Conservation (phyloP, 352 stramenopile species). For the Globisporangium takayamanum region DNA sequence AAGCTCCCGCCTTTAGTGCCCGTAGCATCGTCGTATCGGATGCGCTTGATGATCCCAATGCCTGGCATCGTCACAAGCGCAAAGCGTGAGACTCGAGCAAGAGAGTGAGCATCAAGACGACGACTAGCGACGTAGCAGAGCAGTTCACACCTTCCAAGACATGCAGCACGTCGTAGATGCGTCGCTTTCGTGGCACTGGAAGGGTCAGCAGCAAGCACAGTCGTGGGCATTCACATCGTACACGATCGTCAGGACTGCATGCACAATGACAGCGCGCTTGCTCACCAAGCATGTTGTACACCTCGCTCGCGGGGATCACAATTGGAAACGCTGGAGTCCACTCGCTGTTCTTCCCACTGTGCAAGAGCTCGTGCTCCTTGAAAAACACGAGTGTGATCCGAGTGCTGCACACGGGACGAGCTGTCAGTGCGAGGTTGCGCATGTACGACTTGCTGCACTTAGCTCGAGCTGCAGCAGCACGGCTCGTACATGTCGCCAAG, state of each 20-base stretch:
- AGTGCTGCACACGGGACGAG: constrained; percentile 23
- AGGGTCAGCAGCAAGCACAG: not conserved
- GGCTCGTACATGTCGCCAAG: constrained; percentile 42
- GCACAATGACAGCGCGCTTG: not conserved
- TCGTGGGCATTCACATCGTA: not conserved
- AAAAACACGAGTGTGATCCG: constrained; percentile 53
- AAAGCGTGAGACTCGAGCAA: not conserved
- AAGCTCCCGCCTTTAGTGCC: constrained; percentile 38
- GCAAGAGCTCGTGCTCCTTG: constrained; percentile 43
- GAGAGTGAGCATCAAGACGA: not conserved
- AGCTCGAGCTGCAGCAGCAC: not conserved
- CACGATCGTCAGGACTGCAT: no score
- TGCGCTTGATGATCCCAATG: constrained; percentile 54
- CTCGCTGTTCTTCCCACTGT: constrained; percentile 8
- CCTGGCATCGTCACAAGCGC: constrained; percentile 18
- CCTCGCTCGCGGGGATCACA: constrained; percentile 43
- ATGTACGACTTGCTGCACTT: not conserved
- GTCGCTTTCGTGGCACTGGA: constrained; percentile 55
- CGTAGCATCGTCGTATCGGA: constrained; percentile 25
- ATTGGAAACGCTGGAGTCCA: constrained; percentile 27
- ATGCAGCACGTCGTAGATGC: constrained; percentile 74
- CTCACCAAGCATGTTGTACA: constrained; percentile 64
- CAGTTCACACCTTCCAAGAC: constrained; percentile 55
- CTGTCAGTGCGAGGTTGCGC: not conserved
- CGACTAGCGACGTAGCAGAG: not conserved